These are phyloP conservation scores for Huntiella decipiens DNA, from an alignment of 2,329 filamentous ascomycete genomes.

Conservation along the genomic window DNA sequence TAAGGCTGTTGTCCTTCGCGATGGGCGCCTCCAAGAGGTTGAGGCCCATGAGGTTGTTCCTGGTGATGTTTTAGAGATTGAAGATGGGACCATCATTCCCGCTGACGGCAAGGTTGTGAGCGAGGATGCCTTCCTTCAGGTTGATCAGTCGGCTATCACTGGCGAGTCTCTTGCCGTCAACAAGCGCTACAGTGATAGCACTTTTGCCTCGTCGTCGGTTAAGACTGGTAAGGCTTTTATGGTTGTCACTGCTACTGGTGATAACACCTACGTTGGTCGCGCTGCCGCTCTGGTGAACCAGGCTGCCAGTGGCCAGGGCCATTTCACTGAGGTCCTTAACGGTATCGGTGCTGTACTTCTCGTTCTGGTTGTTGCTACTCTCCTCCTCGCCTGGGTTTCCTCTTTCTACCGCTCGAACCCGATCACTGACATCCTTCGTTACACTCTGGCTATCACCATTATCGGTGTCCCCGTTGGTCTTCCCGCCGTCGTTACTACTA, in stretches of 20 bases:
- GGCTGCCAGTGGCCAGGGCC: conserved; percentile 34
- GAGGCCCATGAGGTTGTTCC: conserved; percentile 72
- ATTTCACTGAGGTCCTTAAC: conserved; percentile 50
- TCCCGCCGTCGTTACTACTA: conserved; percentile 80
- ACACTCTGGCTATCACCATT: conserved; percentile 76
- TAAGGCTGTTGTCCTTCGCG: conserved; percentile 72
- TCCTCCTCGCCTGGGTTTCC: conserved; percentile 71
- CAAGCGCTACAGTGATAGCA: conserved; percentile 64
- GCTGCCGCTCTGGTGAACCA: conserved; percentile 70
- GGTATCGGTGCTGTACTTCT: conserved; percentile 67
- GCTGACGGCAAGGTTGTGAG: conserved; percentile 76
- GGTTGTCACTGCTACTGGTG: conserved; percentile 66
- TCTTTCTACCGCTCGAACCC: conserved; percentile 74
- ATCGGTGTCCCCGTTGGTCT: conserved; percentile 88
- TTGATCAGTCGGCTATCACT: conserved; percentile 41
- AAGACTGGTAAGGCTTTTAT: conserved; percentile 80
- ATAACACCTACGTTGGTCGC: conserved; percentile 78
- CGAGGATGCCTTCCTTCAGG: conserved; percentile 49
- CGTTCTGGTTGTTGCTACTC: conserved; percentile 59
- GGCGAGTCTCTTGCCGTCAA: conserved; percentile 83
- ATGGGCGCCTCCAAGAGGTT: conserved; percentile 55
- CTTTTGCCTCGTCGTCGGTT: conserved; percentile 71
- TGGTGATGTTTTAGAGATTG: conserved; percentile 74
- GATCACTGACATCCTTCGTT: conserved; percentile 63
- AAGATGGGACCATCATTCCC: conserved; percentile 76